Evolutionary conservation across 2,329 filamentous ascomycete genomes (phyloP).

Genomic region (Cladosporium sp.): DNA sequence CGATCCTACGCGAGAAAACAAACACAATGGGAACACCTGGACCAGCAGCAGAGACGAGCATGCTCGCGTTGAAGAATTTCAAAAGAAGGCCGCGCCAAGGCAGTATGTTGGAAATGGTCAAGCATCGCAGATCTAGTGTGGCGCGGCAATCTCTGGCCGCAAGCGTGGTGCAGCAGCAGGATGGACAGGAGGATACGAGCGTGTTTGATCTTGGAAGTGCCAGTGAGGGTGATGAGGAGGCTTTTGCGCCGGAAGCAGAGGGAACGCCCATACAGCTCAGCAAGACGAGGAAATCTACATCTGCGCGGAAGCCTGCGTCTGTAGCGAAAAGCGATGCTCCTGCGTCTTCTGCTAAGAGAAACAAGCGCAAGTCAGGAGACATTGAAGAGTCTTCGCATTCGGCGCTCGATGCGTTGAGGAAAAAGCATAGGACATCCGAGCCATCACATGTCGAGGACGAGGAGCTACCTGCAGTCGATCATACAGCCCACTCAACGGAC

Average conservation of each 20-base stretch:
- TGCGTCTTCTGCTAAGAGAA: conserved; percentile 26
- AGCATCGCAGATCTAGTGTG: conserved; percentile 30
- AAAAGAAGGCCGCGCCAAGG: conserved; percentile 45
- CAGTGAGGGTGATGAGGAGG: conserved; percentile 23
- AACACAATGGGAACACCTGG: conserved; percentile 10
- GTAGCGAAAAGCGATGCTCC: conserved; percentile 11
- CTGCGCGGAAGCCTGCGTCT: conserved; percentile 19
- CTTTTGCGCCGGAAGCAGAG: conserved; percentile 60
- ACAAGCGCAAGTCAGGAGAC: conserved; percentile 26
- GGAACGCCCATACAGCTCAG: conserved; percentile 58
- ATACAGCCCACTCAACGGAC: conserved; percentile 11
- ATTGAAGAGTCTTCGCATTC: conserved; percentile 19
- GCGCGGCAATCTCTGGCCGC: conserved; percentile 20
- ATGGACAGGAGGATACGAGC: conserved; percentile 26
- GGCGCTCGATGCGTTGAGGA: conserved; percentile 18
- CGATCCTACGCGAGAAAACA: conserved; percentile 8
- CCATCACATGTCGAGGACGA: neutral
- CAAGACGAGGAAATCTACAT: conserved; percentile 32
- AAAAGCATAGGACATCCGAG: conserved; percentile 19
- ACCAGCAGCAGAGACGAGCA: conserved; percentile 39
- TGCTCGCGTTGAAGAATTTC: conserved; percentile 48
- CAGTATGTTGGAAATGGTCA: conserved; percentile 47
- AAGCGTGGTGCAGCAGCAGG: conserved; percentile 29
- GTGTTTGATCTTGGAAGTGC: conserved; percentile 25
- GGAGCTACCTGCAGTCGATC: conserved; percentile 1